A percentile compares a stretch with the other conserved stretches of the same genome.
Conservation (phyloP, 371 early-diverging fungal genomes). For the Rhizoclosmatium hyalinum region DNA sequence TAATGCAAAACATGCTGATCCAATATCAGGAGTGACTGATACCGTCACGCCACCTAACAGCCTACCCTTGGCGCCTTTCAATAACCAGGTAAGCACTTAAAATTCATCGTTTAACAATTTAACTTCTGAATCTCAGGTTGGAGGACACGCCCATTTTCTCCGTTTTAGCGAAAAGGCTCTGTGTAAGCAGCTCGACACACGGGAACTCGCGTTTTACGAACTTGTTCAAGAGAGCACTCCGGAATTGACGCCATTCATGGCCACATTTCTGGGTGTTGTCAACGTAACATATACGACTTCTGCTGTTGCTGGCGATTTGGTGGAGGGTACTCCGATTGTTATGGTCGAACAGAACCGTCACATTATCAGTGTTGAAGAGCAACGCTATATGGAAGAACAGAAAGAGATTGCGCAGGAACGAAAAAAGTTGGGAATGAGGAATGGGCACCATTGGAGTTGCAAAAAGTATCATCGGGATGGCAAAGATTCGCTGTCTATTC, state of each 20-base stretch:
- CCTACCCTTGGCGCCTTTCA: constrained; percentile 46
- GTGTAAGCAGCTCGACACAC: constrained; percentile 83
- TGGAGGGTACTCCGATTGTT: constrained; percentile 49
- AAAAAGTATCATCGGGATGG: too few relatives aligned
- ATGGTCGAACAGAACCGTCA: constrained; percentile 55
- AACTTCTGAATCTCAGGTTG: constrained; percentile 45
- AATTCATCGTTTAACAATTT: not conserved
- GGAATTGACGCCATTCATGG: constrained; percentile 82
- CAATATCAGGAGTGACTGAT: not conserved
- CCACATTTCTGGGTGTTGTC: constrained; percentile 90
- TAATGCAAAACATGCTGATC: not conserved
- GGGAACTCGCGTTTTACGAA: constrained; percentile 91
- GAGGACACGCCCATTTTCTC: constrained; percentile 85
- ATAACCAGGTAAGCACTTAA: constrained; percentile 35
- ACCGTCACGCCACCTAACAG: constrained; percentile 25
- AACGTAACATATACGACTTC: constrained; percentile 78
- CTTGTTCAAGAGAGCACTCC: constrained; percentile 78
- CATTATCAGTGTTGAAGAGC: constrained; percentile 35
- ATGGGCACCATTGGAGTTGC: not conserved
- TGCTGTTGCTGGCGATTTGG: constrained; percentile 20
- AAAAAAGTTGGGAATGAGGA: not conserved
- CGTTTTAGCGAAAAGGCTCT: constrained; percentile 85
- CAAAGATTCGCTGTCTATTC: too few relatives aligned
- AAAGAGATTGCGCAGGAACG: too few relatives aligned
- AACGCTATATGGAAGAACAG: not conserved